phyloP scores from a whole-genome alignment of 805 yeast genomes.

The Metschnikowia sp. region DNA sequence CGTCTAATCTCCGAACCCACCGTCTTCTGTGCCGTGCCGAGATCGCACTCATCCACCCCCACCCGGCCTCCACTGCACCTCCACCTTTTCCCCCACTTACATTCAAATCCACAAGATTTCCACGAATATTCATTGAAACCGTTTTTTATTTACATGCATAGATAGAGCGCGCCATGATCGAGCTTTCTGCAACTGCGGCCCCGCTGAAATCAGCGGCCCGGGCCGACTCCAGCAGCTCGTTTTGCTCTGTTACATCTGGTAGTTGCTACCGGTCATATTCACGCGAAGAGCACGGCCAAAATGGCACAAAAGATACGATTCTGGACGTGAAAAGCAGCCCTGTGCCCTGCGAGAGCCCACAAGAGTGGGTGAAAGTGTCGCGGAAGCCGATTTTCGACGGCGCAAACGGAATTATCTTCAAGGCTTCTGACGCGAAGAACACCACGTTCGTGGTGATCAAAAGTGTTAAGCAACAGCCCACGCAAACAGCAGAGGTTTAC shows the following conservation, averaged over 20 bases:
- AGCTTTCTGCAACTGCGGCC: slow-evolving; percentile 2
- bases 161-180: not conserved
- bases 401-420: slow-evolving; percentile 37
- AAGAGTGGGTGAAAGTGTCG: slow-evolving; percentile 22
- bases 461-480: slow-evolving; percentile 22
- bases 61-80: not conserved
- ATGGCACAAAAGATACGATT: not conserved
- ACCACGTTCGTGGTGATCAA: slow-evolving; percentile 28
- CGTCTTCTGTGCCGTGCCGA: no score
- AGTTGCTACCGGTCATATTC: slow-evolving; percentile 1
- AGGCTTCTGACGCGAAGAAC: slow-evolving; percentile 25
- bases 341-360: not conserved
- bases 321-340: no score
- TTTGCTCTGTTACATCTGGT: not conserved
- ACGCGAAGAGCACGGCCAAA: not conserved
- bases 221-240: slow-evolving; percentile 1
- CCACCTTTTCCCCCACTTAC: not conserved
- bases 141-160: not conserved
- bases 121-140: no score
- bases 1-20: no score
- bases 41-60: not conserved
- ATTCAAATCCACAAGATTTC: no score
- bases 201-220: slow-evolving; percentile 1
- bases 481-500: slow-evolving; percentile 16
- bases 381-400: slow-evolving; percentile 39